Base-by-base conservation (phyloP, 148 eudicot genomes). In the Simmondsia chinensis region DNA sequence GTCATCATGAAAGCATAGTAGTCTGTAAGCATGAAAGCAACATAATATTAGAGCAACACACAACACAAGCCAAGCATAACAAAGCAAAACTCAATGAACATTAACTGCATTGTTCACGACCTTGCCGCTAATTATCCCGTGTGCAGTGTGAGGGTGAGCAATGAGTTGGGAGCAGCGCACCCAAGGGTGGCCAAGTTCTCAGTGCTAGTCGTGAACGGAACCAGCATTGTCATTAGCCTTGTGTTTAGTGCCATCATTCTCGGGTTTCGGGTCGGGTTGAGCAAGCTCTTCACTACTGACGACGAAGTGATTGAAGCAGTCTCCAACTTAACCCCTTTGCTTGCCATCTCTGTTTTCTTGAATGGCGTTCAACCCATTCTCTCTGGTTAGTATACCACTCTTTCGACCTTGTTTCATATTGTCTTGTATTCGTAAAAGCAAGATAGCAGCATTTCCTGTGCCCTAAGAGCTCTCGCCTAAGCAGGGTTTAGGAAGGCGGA, bases 331-430 rank as follows among this genome's bases (percentile, higher is more conserved):
- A 66, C 73, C 23, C 76, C 80, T 40, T 55, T 70, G 64, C 73
- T 75, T 15, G 76, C 73, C 39, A 59, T 75, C 57, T 75, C 80
- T 1, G 73, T 75, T 37, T 66, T 70, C 59, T 46, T 74, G 25
- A 74, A 70, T 53, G 75, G 80, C 38, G 50, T 70, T 50, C 80
- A 74, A 26, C 75, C 76, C n/a, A 63, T 75, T 16, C 67, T 74
- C 20, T 74, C 80, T 20, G 80, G 80, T 74, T 64, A 30, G 10
- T 23, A 42, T 5, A 4, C 20, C n/a, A n/a, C n/a, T n/a, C n/a
- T n/a, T n/a, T n/a, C n/a, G n/a, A n/a, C n/a, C n/a, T n/a, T n/a
- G n/a, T n/a, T n/a, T n/a, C n/a, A n/a, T n/a, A n/a, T n/a, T n/a
- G n/a, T n/a, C n/a, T n/a, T n/a, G n/a, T n/a, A n/a, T n/a, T n/a